These are phyloP conservation scores for Fusarium sp. DNA, from an alignment of 2,329 filamentous ascomycete genomes.

Conservation along the genomic window DNA sequence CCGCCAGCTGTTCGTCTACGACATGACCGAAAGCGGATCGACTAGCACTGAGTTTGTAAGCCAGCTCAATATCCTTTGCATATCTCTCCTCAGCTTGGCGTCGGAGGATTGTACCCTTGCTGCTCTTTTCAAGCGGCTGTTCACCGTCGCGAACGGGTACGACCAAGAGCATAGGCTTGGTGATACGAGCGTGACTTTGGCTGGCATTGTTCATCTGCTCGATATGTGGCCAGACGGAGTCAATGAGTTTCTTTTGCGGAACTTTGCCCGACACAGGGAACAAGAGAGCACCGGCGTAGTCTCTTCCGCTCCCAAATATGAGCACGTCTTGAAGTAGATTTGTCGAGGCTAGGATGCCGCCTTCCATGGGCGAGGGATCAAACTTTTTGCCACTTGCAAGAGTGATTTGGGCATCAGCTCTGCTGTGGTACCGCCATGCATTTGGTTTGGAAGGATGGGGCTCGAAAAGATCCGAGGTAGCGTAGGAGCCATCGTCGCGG, in stretches of 20 bases:
- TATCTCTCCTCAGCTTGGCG: slow-evolving; percentile 63
- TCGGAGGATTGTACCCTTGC: slow-evolving; percentile 71
- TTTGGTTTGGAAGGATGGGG: slow-evolving; percentile 62
- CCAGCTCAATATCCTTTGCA: slow-evolving; percentile 56
- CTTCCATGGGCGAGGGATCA: slow-evolving; percentile 72
- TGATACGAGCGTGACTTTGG: slow-evolving; percentile 64
- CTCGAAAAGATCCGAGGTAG: slow-evolving; percentile 73
- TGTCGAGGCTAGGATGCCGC: slow-evolving; percentile 59
- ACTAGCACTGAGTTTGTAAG: slow-evolving; percentile 52
- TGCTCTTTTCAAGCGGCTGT: slow-evolving; percentile 65
- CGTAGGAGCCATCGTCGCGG: slow-evolving; percentile 69
- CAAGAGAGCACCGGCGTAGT: slow-evolving; percentile 68
- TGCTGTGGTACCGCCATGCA: slow-evolving; percentile 72
- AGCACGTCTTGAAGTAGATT: slow-evolving; percentile 64
- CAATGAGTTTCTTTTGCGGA: slow-evolving; percentile 53
- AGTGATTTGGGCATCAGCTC: slow-evolving; percentile 71
- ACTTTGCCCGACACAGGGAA: slow-evolving; percentile 54
- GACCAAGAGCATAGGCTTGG: slow-evolving; percentile 62
- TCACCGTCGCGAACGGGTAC: slow-evolving; percentile 45
- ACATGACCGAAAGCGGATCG: slow-evolving; percentile 23
- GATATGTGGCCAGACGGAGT: slow-evolving; percentile 56
- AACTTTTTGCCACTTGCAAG: slow-evolving; percentile 77
- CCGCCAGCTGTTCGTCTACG: slow-evolving; percentile 50
- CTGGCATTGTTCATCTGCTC: slow-evolving; percentile 60
- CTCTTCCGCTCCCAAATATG: slow-evolving; percentile 70